A percentile compares a stretch with the other conserved stretches of the same genome.
Conservation (phyloP, 2,329 filamentous ascomycete species). For the Hymenoscyphus linearis region DNA sequence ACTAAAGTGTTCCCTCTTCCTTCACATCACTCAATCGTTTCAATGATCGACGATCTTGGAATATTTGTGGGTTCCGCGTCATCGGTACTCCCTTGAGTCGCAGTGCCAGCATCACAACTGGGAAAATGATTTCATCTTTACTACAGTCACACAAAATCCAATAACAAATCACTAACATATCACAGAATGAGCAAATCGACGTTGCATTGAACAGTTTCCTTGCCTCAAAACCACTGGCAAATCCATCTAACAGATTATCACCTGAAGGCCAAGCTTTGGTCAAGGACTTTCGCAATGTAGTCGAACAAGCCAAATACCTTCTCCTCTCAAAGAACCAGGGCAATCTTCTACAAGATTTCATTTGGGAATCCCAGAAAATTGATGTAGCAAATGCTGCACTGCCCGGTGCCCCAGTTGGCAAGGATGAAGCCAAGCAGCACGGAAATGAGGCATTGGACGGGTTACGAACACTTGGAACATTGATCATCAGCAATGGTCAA, state of each 20-base stretch:
- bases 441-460: conserved; percentile 79
- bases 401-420: conserved; percentile 65
- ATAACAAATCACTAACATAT: background rate
- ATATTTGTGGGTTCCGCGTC: background rate
- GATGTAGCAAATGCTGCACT: conserved; percentile 54
- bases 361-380: conserved; percentile 84
- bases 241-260: conserved; percentile 73
- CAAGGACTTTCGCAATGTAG: conserved; percentile 69
- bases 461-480: conserved; percentile 77
- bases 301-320: conserved; percentile 78
- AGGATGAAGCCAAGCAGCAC: conserved; percentile 74
- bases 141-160: background rate
- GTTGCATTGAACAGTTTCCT: conserved; percentile 87
- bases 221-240: conserved; percentile 61
- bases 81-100: background rate
- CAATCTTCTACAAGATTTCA: conserved; percentile 91
- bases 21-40: background rate
- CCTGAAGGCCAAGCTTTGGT: conserved; percentile 76
- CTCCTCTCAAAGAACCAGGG: conserved; percentile 92
- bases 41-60: background rate
- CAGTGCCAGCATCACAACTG: background rate
- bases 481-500: conserved; percentile 93
- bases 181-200: conserved; percentile 70
- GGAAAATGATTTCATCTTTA: background rate
- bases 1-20: background rate